Conservation (phyloP, 345 rosid species). For the Bretschneidera sinensis region DNA sequence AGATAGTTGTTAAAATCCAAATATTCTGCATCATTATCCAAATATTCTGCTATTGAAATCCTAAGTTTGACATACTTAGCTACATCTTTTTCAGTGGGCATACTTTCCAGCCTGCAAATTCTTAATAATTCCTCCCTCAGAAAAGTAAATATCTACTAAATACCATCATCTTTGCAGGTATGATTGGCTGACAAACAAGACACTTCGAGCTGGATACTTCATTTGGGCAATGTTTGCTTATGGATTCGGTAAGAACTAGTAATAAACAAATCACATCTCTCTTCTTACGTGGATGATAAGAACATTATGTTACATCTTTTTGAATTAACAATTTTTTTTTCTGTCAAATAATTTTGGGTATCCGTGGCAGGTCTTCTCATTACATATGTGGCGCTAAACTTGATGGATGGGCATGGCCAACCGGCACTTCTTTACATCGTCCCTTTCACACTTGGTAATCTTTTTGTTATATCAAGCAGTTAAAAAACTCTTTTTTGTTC, state of each 20-base stretch:
- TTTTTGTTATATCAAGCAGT: background rate
- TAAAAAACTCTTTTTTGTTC: background rate
- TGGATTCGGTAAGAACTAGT: conserved; percentile 64
- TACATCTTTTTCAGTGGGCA: background rate
- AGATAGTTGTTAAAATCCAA: too few relatives aligned
- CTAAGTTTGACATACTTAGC: background rate
- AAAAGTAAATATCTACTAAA: conserved; percentile 7
- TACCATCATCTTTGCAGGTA: conserved; percentile 44
- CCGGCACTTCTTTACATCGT: conserved; percentile 92
- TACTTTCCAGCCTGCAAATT: background rate
- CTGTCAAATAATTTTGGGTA: too few relatives aligned
- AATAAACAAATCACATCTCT: background rate
- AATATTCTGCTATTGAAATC: background rate
- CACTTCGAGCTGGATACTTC: conserved; percentile 85
- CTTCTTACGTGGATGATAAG: background rate
- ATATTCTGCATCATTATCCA: background rate
- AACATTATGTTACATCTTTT: background rate
- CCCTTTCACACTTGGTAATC: conserved; percentile 87
- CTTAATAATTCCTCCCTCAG: background rate
- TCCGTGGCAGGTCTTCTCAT: conserved; percentile 69
- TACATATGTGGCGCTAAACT: conserved; percentile 83
- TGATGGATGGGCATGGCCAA: conserved; percentile 98
- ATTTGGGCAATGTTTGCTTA: conserved; percentile 93
- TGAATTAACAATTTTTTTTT: too few relatives aligned
- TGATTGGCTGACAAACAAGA: conserved; percentile 86